Base-by-base conservation (phyloP, 2,329 filamentous ascomycete species). In the Fusarium sp. region DNA sequence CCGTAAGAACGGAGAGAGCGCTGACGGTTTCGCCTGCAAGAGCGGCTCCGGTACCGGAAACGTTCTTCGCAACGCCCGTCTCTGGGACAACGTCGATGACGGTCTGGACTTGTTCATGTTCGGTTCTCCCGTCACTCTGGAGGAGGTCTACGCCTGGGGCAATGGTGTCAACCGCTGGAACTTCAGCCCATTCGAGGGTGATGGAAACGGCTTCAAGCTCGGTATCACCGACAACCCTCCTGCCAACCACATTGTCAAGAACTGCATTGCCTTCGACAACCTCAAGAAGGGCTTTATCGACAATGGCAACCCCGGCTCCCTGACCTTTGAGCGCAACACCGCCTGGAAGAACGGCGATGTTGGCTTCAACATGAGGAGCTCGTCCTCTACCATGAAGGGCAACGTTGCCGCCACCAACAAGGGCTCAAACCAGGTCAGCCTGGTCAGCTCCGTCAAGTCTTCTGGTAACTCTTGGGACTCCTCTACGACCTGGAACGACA, bases 21-120 rank as follows among this genome's bases (percentile, higher is more conserved):
- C 85, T 10, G 84, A 86, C 56, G 84, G 84, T 1, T 83, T 86
- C 46, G 84, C 80, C 2, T 82, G 80, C 72, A 86, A 86, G 71
- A 80, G 82, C 46, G 84, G 85, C 7, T 77, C 74, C 2, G 84
- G 84, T 4, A 78, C 79, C 18, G 84, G 84, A 9, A 86, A 86
- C 53, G 67, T 82, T 2, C 68, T 86, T 7, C 79, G 80, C 30
- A 82, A 82, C 7, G 81, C 83, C 0, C 80, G 84, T 16, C 77
- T 86, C 0, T 86, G 83, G 83, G 80, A 86, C 56, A 86, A 86
- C 34, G 84, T 86, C 7, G 84, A 86, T 40, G 84, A 86, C 55
- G 84, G 84, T 28, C 66, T 77, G 0, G 76, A 77, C 12, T 40
- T 77, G 2, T 77, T 28, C 40, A 70, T 75, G 60, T 85, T 85